Percentiles rank a stretch among this genome's conserved stretches.
These are phyloP conservation scores for Diphasiastrum complanatum DNA, from an alignment of 83 land plant species.

Conservation along the genomic window DNA sequence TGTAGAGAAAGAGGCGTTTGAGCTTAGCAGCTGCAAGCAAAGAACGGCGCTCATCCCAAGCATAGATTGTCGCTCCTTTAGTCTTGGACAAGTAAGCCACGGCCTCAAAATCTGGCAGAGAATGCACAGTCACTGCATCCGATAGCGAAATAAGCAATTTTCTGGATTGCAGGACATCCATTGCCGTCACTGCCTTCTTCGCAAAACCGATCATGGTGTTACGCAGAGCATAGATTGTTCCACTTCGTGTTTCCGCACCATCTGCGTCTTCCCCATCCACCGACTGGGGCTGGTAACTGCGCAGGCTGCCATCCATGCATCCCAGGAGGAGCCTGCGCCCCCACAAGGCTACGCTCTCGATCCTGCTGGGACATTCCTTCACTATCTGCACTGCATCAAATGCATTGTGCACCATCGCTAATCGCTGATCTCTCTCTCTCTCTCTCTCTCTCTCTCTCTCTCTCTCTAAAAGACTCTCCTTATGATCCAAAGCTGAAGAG, in stretches of 20 bases:
- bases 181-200: constrained; percentile 27
- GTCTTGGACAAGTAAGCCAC: constrained; percentile 30
- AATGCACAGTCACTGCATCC: constrained; percentile 30
- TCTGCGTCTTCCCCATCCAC: neutral
- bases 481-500: no score
- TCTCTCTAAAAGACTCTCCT: no score
- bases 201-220: constrained; percentile 30
- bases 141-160: constrained; percentile 28
- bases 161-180: constrained; percentile 26
- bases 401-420: constrained; percentile 41
- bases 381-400: constrained; percentile 29
- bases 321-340: constrained; percentile 26
- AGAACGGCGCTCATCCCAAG: constrained; percentile 35
- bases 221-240: constrained; percentile 3
- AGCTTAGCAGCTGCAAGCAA: constrained; percentile 26
- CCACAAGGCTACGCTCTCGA: constrained; percentile 28
- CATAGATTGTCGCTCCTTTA: constrained; percentile 25
- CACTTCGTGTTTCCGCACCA: neutral
- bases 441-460: no score
- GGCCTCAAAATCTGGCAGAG: constrained; percentile 29
- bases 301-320: constrained; percentile 36
- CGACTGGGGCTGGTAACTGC: constrained; percentile 26
- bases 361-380: constrained; percentile 32
- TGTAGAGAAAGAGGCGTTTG: constrained; percentile 24
- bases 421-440: no score